Base-by-base conservation (phyloP, 2,329 filamentous ascomycete species). In the Trichoderma sp. region DNA sequence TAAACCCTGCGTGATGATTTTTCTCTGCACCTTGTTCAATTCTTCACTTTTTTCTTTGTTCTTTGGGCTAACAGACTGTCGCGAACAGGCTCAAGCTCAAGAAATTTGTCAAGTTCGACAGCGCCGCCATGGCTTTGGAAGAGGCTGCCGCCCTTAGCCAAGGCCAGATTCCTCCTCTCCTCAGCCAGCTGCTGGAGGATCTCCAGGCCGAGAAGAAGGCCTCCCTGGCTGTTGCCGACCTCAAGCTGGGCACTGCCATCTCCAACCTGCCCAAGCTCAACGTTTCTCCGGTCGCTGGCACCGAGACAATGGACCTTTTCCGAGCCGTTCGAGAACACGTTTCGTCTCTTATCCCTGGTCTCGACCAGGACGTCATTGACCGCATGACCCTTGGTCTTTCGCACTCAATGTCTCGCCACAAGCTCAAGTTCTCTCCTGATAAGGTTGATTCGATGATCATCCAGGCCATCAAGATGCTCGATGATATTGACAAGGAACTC, bases 371-470 rank as follows among this genome's bases (percentile, higher is more conserved):
- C 79, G 95, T 96, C 80, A 90, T 98, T 80, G 92, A 94, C 80
- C 96, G 94, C 78, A 98, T 98, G 93, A 92, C 93, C 28, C 89
- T 99, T 73, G 96, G 96, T 90, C 91, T 99, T 65, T 97, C 95
- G 43, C 96, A 99, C 85, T 98, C 95, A 71, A 91, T 99, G 79
- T 97, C 95, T 62, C 92, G 95, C 75, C 95, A 99, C 86, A 98
- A 97, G 88, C 90, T 99, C 80, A 98, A 98, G 87, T 99, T 99
- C 85, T 97, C 94, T 9, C 92, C 95, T 71, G 95, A 99, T 81
- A 99, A 99, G 88, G 95, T 99, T 76, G 96, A 99, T 81, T 96
- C 96, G 66, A 99, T 99, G 96, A 97, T 99, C 80, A 95, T 99
- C 72, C 96, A 99, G 85, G 95, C 95, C 71, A 96, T 99, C 80